Evolutionary conservation across 768 basidiomycete genomes (phyloP), one percentile per base, ranked within the genome.

Genomic region (Guyanaporus albipodus): DNA sequence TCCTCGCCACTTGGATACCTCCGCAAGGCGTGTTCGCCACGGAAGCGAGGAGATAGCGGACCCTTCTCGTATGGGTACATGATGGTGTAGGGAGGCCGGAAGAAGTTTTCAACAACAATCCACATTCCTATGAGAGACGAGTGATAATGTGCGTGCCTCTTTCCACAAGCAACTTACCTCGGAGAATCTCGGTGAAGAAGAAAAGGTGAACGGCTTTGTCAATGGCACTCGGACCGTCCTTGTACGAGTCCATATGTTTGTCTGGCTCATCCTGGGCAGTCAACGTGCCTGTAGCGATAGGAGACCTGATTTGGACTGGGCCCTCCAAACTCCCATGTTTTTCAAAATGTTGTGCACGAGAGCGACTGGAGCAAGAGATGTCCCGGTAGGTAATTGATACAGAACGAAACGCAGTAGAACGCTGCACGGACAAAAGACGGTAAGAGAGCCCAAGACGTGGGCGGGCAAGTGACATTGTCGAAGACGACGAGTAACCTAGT

Each of bases 61-160:
- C 96, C 96, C 67, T 98, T 98, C 73, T 99, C 96, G 57, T 92
- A 96, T 4, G 93, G 94, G 66, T 92, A 92, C 86, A 87, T 93
- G 75, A 97, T 97, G 26, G 95, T 99, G 69, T 98, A 99, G 22
- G 95, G 95, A 23, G 90, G 91, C 49, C 94, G 79, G 77, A 90
- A 91, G 72, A 90, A 85, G 60, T 91, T 83, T 68, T 91, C 90
- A 48, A 90, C 46, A 23, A 98, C 94, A 62, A 99, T 85, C 91
- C 94, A 96, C 91, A 97, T 94, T 60, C 95, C 95, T 98, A 57
- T 38, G 42, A 29, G 27, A 24, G 28, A 41, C 54, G 37, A 62
- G 55, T 21, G 34, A 44, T 39, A 44, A 48, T 8, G 14, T 38
- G 21, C 15, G 17, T 27, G 40, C 29, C 19, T 14, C 35, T 8